Base-by-base conservation (phyloP, 2,329 filamentous ascomycete species). In the Ophiostoma sp. region DNA sequence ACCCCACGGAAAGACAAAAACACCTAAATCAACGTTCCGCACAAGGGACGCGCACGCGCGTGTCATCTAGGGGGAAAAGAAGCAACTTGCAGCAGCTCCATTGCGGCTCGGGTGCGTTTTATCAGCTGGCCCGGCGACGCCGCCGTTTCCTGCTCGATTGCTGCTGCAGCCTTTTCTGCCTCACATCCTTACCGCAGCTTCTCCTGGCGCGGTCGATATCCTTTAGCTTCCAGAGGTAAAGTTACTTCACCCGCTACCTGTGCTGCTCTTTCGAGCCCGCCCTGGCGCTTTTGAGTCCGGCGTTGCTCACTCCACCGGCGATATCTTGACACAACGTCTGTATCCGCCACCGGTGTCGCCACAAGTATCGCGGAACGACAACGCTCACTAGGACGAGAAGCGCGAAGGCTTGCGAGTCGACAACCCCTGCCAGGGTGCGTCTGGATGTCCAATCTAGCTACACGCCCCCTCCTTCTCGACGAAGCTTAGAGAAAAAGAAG, bases 331-430 rank as follows among this genome's bases (percentile, higher is more conserved):
- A n/a, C 61, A 64, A 42, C 33, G 61, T 42, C 33, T 42, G n/a
- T 22, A 42, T 25, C n/a, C 61, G 61, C 61, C 61, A 66, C 61
- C 2, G 22, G n/a, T 50, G 25, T 68, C 25, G 64, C 64, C 64
- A 68, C 64, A 68, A 31, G 64, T 68, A 68, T 68, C 25, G 28
- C 64, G 63, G 63, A 19, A 19, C 63, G 22, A 31, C 63, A 28
- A 25, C 22, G 39, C 17, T 31, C 39, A 8, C 42, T 11, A 17
- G 25, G 42, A 45, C 36, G n/a, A 45, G 36, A 15, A 25, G 36
- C 22, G 57, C 61, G 39, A 42, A 12, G 11, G 5, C 25, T 25
- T 66, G 22, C n/a, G 19, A 12, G 8, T 9, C 22, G n/a, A 39
- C 36, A 17, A 36, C 19, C n/a, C n/a, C n/a, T 33, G 5, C 61